Conservation (phyloP, 495 filamentous ascomycete genomes). For the Pseudotulostoma volvatum region DNA sequence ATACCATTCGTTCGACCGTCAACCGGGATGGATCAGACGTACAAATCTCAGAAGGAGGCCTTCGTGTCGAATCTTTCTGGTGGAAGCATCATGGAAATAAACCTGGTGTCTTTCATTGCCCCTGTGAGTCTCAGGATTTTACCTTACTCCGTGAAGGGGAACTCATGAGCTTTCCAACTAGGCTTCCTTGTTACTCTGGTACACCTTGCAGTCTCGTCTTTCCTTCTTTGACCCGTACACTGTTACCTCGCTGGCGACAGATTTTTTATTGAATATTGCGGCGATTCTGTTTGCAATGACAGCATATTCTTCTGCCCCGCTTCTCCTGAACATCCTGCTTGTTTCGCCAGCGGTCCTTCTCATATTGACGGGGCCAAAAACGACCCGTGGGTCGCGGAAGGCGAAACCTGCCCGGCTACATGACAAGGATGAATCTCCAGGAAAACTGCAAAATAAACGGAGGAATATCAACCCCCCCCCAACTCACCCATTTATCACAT, state of each 20-base stretch:
- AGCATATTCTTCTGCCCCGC: conserved; percentile 59
- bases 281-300: conserved; percentile 73
- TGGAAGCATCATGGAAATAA: conserved; percentile 70
- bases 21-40: too few relatives aligned
- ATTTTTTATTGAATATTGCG: conserved; percentile 75
- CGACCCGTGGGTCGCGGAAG: conserved; percentile 27
- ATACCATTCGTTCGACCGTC: too few relatives aligned
- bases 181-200: conserved; percentile 76
- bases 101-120: conserved; percentile 64
- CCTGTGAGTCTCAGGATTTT: conserved; percentile 63
- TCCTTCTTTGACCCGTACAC: conserved; percentile 68
- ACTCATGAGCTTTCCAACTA: too few relatives aligned
- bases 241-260: conserved; percentile 46
- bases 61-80: conserved; percentile 91
- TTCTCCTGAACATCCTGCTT: conserved; percentile 62
- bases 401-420: conserved; percentile 41
- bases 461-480: conserved; percentile 37
- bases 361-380: conserved; percentile 28
- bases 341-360: conserved; percentile 50
- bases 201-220: conserved; percentile 72
- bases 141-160: too few relatives aligned
- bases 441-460: conserved; percentile 14
- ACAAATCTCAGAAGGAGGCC: conserved; percentile 84
- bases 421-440: too few relatives aligned
- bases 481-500: conserved; percentile 78